phyloP scores from a whole-genome alignment of 768 basidiomycete species.

The Mrakia blollopis region DNA sequence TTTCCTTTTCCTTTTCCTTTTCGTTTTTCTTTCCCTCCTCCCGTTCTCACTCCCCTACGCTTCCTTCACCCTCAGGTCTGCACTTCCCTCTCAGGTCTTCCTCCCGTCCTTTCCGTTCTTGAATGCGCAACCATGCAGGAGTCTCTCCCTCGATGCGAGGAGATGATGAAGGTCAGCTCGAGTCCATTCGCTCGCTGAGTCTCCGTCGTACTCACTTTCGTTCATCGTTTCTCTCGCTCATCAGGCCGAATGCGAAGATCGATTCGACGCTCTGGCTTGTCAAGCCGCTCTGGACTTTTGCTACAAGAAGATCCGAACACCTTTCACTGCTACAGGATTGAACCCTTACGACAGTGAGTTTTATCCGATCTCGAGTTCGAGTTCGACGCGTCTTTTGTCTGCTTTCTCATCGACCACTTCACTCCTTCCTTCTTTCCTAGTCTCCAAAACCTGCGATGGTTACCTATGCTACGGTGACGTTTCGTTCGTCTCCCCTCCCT shows the following conservation, averaged over 20 bases:
- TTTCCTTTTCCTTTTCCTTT: background rate
- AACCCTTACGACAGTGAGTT: slow-evolving; percentile 40
- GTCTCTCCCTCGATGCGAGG: slow-evolving; percentile 62
- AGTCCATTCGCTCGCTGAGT: no score
- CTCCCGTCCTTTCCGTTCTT: slow-evolving; percentile 18
- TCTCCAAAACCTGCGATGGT: slow-evolving; percentile 42
- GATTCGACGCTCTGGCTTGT: slow-evolving; percentile 18
- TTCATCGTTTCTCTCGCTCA: background rate
- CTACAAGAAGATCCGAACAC: slow-evolving; percentile 39
- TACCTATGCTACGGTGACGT: slow-evolving; percentile 21
- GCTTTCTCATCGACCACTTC: slow-evolving; percentile 44
- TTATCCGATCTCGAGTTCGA: slow-evolving; percentile 42
- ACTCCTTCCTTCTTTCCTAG: slow-evolving; percentile 53
- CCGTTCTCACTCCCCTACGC: background rate
- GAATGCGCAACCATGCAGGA: slow-evolving; percentile 54
- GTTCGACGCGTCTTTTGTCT: slow-evolving; percentile 50
- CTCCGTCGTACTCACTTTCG: background rate
- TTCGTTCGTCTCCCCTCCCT: background rate
- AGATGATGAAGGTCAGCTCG: slow-evolving; percentile 49
- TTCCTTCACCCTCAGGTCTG: background rate
- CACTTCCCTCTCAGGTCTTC: slow-evolving; percentile 22
- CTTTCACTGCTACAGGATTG: slow-evolving; percentile 47
- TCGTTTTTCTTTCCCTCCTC: background rate
- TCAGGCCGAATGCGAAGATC: slow-evolving; percentile 42
- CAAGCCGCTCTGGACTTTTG: slow-evolving; percentile 31